phyloP scores from a whole-genome alignment of 2,329 filamentous ascomycete species.

The Cladophialophora carrionii region DNA sequence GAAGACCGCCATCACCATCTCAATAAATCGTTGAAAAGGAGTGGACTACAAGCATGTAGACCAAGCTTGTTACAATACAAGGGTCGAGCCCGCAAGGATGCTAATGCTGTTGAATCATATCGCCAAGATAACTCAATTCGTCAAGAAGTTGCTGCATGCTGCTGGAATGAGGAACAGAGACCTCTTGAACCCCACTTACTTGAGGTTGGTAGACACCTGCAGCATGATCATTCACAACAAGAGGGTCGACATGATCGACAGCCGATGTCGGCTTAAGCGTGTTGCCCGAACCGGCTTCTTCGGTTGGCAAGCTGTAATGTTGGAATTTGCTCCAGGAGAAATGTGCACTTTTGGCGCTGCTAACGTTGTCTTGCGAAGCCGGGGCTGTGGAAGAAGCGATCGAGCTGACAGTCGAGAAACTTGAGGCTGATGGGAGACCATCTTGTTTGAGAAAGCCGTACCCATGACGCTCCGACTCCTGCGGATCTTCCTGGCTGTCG shows the following conservation, averaged over 20 bases:
- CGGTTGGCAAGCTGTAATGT: conserved; percentile 36
- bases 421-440: conserved; percentile 38
- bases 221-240: conserved; percentile 34
- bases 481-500: conserved; percentile 6
- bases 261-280: conserved; percentile 28
- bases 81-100: not conserved
- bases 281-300: conserved; percentile 29
- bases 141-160: conserved; percentile 55
- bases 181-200: conserved; percentile 3
- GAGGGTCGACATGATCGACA: conserved; percentile 7
- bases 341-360: conserved; percentile 22
- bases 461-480: conserved; percentile 29
- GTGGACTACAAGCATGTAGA: not conserved
- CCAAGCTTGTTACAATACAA: not conserved
- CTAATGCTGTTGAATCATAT: conserved; percentile 50
- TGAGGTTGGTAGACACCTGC: conserved; percentile 22
- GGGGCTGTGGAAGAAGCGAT: conserved; percentile 35
- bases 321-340: conserved; percentile 32
- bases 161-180: conserved; percentile 40
- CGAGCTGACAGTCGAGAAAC: conserved; percentile 47
- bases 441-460: conserved; percentile 38
- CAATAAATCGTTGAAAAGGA: conserved; percentile 1
- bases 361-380: conserved; percentile 30
- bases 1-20: conserved; percentile 1
- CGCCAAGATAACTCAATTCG: conserved; percentile 57